phyloP scores from a whole-genome alignment of 805 yeast genomes.

The Komagataella pseudopastoris region DNA sequence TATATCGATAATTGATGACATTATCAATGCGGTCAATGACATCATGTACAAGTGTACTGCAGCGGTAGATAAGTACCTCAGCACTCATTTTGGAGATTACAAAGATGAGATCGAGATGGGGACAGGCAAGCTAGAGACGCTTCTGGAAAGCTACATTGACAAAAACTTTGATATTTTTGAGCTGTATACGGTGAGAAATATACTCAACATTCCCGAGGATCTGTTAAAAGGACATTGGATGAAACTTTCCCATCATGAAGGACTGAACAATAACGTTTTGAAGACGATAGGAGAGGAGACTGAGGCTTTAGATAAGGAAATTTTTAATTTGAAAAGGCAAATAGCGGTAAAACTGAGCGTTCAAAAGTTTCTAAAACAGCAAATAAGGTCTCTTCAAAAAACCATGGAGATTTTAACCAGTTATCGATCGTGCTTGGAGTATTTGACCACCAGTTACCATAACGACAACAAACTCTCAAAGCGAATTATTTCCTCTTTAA shows the following conservation, averaged over 20 bases:
- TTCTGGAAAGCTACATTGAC: constrained; percentile 66
- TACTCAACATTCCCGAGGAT: constrained; percentile 56
- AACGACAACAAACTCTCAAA: neutral
- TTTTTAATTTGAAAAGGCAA: neutral
- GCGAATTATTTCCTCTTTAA: neutral
- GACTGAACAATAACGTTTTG: constrained; percentile 20
- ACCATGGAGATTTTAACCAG: neutral
- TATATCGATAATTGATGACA: constrained; percentile 69
- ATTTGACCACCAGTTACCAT: neutral
- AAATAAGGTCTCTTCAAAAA: neutral
- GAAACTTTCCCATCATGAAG: constrained; percentile 54
- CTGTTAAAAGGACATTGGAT: constrained; percentile 55
- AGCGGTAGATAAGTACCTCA: constrained; percentile 59
- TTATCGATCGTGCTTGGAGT: neutral
- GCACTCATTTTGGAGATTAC: constrained; percentile 8
- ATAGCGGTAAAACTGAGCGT: constrained; percentile 2
- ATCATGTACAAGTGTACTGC: constrained; percentile 71
- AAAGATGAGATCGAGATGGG: constrained; percentile 54
- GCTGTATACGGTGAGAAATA: constrained; percentile 65
- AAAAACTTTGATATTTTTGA: constrained; percentile 79
- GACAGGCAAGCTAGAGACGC: constrained; percentile 65
- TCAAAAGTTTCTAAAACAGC: constrained; percentile 2
- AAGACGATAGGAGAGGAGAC: constrained; percentile 7
- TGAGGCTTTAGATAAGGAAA: constrained; percentile 1
- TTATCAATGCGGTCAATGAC: constrained; percentile 77